Conservation (phyloP, 2,329 filamentous ascomycete species). For the Plenodomus lindquistii region DNA sequence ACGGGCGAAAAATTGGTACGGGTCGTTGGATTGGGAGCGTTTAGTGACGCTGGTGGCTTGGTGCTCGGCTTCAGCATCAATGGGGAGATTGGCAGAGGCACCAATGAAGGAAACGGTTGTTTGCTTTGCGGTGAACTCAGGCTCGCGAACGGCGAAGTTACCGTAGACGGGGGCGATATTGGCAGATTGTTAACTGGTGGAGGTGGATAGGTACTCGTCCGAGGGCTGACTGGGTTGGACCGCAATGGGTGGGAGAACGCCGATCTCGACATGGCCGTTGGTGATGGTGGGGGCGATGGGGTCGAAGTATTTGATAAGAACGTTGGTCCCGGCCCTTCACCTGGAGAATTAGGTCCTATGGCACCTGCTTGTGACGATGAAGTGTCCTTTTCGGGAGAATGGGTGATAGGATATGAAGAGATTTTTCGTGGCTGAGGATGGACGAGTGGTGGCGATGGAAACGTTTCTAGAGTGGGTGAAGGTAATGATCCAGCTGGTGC, state of each 20-base stretch:
- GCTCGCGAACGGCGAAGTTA: constrained; percentile 16
- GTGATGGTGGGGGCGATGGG: constrained; percentile 39
- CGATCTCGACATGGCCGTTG: constrained; percentile 25
- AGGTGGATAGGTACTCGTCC: constrained; percentile 17
- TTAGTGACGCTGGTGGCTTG: constrained; percentile 35
- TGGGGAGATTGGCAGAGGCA: constrained; percentile 39
- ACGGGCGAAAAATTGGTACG: constrained; percentile 35
- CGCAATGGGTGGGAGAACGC: constrained; percentile 29
- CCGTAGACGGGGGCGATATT: constrained; percentile 28
- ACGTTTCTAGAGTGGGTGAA: constrained; percentile 12
- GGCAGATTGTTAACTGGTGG: constrained; percentile 28
- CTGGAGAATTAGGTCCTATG: constrained; percentile 15
- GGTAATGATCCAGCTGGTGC: constrained; percentile 12
- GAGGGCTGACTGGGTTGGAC: constrained; percentile 22
- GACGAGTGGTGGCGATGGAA: constrained; percentile 19
- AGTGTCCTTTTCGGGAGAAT: constrained; percentile 23
- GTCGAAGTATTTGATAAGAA: constrained; percentile 41
- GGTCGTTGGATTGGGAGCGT: constrained; percentile 38
- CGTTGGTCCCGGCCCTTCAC: constrained; percentile 31
- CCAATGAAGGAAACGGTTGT: constrained; percentile 26
- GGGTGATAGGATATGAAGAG: constrained; percentile 17
- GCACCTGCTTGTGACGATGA: constrained; percentile 18
- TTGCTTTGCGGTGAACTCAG: constrained; percentile 15
- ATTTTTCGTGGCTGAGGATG: constrained; percentile 18
- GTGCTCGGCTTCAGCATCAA: constrained; percentile 39